Evolutionary conservation across 371 early-diverging fungal species (phyloP).

Genomic region (Mortierella sp.): DNA sequence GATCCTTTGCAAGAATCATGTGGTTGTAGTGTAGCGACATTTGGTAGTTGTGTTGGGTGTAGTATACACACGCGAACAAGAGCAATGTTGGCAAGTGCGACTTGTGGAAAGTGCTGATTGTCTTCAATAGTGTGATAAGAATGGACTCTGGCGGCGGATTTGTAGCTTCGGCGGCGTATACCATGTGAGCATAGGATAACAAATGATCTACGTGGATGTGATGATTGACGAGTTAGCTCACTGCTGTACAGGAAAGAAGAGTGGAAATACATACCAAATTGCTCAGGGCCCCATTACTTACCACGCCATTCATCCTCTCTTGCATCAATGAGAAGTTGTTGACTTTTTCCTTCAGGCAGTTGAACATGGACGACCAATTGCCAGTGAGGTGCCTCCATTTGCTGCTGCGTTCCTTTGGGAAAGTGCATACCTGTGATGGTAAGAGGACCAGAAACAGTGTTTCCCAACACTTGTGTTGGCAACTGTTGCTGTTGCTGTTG

Average conservation of each 20-base stretch:
- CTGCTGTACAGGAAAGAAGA: no score
- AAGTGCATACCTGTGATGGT: conserved; percentile 39
- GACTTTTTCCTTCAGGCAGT: conserved; percentile 37
- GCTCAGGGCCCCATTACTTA: conserved; percentile 4
- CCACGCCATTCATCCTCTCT: conserved; percentile 60
- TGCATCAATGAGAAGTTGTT: conserved; percentile 46
- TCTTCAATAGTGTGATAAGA: conserved; percentile 71
- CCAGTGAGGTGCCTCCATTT: conserved; percentile 13
- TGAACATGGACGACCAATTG: conserved; percentile 44
- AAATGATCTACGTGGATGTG: conserved; percentile 73
- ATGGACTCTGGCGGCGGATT: conserved; percentile 62
- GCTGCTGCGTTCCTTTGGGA: no score
- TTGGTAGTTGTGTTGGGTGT: conserved; percentile 77
- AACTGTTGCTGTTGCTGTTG: conserved; percentile 36
- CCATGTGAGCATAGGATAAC: conserved; percentile 72
- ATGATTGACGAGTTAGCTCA: no score
- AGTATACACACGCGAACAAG: conserved; percentile 88
- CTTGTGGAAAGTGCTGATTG: conserved; percentile 70
- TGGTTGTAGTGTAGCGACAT: conserved; percentile 84
- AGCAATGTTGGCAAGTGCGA: conserved; percentile 85
- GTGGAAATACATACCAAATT: no score
- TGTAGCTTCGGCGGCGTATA: conserved; percentile 68
- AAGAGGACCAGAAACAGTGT: conserved; percentile 27
- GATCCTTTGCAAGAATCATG: conserved; percentile 81
- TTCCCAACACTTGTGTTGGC: conserved; percentile 11